Evolutionary conservation across 768 basidiomycete genomes (phyloP).

Genomic region (Neoboletus subvelutipes): DNA sequence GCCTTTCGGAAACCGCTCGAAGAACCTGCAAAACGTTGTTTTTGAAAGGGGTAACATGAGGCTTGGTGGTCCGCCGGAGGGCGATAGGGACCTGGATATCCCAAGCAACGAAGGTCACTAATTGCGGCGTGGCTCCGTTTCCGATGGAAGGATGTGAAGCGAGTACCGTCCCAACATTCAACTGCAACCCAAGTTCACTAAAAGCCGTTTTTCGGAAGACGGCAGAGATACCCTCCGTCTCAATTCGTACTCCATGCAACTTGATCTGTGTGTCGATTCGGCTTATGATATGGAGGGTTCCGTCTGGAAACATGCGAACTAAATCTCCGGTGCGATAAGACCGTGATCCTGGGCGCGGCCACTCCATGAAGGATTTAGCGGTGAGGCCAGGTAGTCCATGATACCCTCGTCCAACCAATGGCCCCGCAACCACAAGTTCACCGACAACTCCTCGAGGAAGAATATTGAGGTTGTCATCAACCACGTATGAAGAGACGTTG

Average conservation of each 20-base stretch:
- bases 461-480: slow-evolving; percentile 42
- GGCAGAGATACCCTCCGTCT: slow-evolving; percentile 50
- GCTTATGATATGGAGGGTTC: slow-evolving; percentile 48
- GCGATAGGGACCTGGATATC: slow-evolving; percentile 36
- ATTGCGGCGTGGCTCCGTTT: slow-evolving; percentile 34
- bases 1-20: slow-evolving; percentile 36
- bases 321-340: slow-evolving; percentile 53
- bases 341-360: slow-evolving; percentile 40
- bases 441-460: slow-evolving; percentile 45
- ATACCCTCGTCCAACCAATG: slow-evolving; percentile 51
- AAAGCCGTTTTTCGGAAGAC: slow-evolving; percentile 32
- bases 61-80: slow-evolving; percentile 36
- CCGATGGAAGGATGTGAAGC: slow-evolving; percentile 44
- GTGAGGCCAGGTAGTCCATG: slow-evolving; percentile 45
- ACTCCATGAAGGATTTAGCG: slow-evolving; percentile 45
- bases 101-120: slow-evolving; percentile 49
- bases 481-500: slow-evolving; percentile 38
- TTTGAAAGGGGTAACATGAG: slow-evolving; percentile 29
- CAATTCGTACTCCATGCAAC: slow-evolving; percentile 53
- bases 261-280: slow-evolving; percentile 54
- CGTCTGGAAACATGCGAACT: slow-evolving; percentile 50
- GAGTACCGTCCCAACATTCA: slow-evolving; percentile 44
- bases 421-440: slow-evolving; percentile 51
- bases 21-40: slow-evolving; percentile 31
- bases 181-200: slow-evolving; percentile 16